phyloP scores from a whole-genome alignment of 495 filamentous ascomycete genomes.

The Penicillium longicatenatum region DNA sequence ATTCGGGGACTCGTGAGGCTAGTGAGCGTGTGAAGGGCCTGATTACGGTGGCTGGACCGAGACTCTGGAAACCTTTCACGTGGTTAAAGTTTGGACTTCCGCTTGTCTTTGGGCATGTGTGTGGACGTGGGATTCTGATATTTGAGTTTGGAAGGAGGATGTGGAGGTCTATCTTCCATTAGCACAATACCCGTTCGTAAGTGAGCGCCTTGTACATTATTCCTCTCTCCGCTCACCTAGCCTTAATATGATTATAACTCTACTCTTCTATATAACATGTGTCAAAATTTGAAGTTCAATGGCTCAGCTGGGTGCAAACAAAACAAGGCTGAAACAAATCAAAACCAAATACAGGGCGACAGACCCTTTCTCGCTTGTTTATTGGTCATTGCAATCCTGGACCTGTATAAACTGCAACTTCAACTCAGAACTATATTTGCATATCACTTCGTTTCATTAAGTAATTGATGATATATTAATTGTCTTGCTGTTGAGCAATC shows the following conservation, averaged over 20 bases:
- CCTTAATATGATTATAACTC: background rate
- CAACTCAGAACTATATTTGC: too few species aligned
- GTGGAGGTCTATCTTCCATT: slow-evolving; percentile 12
- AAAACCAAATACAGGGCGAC: too few species aligned
- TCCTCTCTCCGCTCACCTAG: background rate
- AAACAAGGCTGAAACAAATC: too few species aligned
- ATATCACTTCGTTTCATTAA: too few species aligned
- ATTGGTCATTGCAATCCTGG: too few species aligned
- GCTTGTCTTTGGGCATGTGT: slow-evolving; percentile 20
- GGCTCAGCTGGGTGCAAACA: too few species aligned
- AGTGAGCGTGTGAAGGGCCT: background rate
- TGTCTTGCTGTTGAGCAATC: background rate
- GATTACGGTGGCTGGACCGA: slow-evolving; percentile 4
- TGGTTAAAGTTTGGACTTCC: slow-evolving; percentile 30
- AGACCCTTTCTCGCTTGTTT: too few species aligned
- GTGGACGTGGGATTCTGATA: slow-evolving; percentile 15
- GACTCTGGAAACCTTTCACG: slow-evolving; percentile 17
- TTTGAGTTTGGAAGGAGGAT: slow-evolving; percentile 18
- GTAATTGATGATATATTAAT: background rate
- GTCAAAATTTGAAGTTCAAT: too few species aligned
- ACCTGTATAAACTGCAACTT: too few species aligned
- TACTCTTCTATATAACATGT: background rate
- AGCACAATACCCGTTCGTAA: background rate
- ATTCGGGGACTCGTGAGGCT: background rate
- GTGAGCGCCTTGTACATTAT: background rate